Evolutionary conservation across 148 eudicot genomes (phyloP), one percentile per base, ranked within the genome.

Genomic region (Vaccinium vitisidaea): DNA sequence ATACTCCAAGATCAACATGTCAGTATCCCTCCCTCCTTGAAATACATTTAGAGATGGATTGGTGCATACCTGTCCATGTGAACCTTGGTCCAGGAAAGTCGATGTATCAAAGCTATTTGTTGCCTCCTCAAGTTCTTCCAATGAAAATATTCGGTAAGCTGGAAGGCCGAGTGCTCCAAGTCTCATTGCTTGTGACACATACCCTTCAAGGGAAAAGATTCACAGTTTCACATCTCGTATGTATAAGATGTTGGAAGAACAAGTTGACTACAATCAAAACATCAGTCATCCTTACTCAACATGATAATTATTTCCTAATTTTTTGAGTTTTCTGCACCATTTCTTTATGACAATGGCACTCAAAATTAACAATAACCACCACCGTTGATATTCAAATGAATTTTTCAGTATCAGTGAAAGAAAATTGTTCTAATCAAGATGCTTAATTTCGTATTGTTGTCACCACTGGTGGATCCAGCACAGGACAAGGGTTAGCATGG

Each of bases 81-180:
- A 87, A 71, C 94, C 95, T 88, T 96, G 96, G 61, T 94, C 97
- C 89, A 94, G 91, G 86, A 95, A 93, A 79, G 92, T 87, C 21
- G 96, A 86, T 80, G 98, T 85, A 85, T 89, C 87, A 78, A 96
- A 96, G 80, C 89, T 88, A 87, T 90, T 86, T n/a, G 98, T 96
- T 55, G 98, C 98, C 83, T 80, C 91, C 90, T 96, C 98, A 78
- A 96, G 94, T 88, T 96, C 99, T 85, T 92, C 95, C 83, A 96
- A 70, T 13, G 95, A 92, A 85, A 92, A 96, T 46, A 92, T 89
- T 59, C 97, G 90, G 83, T 94, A 94, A 81, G 92, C 86, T 71
- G 94, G 95, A 85, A 96, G 79, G 25, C 97, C 96, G 39, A 94
- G 88, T 80, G 95, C 91, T 86, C 97, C 99, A 81, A 92, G 84